Base-by-base conservation (phyloP, 768 basidiomycete species). In the Collybiopsis confluens region DNA sequence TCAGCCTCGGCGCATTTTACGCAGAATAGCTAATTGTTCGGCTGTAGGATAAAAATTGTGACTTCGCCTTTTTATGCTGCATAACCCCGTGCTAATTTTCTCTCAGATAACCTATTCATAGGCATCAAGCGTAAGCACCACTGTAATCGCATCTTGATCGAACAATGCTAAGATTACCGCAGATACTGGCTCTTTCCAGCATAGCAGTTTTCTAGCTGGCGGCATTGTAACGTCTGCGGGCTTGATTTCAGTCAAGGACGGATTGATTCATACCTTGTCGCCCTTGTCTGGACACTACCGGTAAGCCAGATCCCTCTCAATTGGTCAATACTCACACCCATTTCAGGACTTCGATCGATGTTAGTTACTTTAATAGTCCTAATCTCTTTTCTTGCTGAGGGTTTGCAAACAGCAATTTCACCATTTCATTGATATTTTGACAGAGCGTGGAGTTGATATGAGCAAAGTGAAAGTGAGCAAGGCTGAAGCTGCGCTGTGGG, bases 211-310 rank as follows among this genome's bases (percentile, higher is more conserved):
- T 56, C 66, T 78, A 1, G 66, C 74, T 3, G 82, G 83, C 1
- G 82, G 84, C 1, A 64, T 80, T 33, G 83, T 85, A 5, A 83
- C 83, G 3, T 83, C 82, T 0, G 84, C 85, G 4, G 84, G 83
- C 6, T 68, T 86, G 38, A 83, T 88, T 52, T 76, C 80, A 0
- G 82, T 87, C 23, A 80, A 85, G 59, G 69, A 82, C 37, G 85
- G 85, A 2, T 46, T 77, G 16, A 80, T 87, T 45, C 75, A 81
- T 54, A 81, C 74, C 3, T 66, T 88, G 2, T 82, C 81, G 2
- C 86, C 86, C 2, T 69, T 86, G 3, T 83, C 81, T 2, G 86
- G 86, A 1, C 86, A 88, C 59, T 88, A 88, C 63, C 70, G 78
- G 76, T 74, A 45, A 54, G 58, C 16, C n/a, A 16, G 4, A 18